These are phyloP conservation scores for Coemansia sp. DNA, from an alignment of 192 early-diverging fungal species.

Conservation along the genomic window DNA sequence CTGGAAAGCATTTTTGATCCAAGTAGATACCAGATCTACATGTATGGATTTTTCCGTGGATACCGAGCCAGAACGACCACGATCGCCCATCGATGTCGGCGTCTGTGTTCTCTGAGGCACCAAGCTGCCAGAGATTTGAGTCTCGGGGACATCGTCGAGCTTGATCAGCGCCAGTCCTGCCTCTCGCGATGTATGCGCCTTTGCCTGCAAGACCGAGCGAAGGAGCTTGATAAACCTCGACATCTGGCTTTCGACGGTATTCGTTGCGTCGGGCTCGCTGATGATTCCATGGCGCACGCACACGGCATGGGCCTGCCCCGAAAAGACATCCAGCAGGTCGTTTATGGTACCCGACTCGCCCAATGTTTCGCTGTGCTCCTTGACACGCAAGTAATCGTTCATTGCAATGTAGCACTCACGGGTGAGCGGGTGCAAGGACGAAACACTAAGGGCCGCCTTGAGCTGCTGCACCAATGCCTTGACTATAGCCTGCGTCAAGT, in stretches of 20 bases:
- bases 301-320: slow-evolving; percentile 19
- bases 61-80: slow-evolving; percentile 8
- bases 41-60: neutral
- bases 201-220: slow-evolving; percentile 39
- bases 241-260: slow-evolving; percentile 48
- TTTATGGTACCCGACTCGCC: slow-evolving; percentile 40
- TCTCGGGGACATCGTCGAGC: slow-evolving; percentile 42
- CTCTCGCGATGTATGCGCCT: slow-evolving; percentile 51
- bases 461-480: slow-evolving; percentile 48
- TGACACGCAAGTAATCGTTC: slow-evolving; percentile 30
- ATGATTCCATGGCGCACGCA: slow-evolving; percentile 35
- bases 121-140: slow-evolving; percentile 8
- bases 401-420: slow-evolving; percentile 39
- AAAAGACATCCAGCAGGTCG: slow-evolving; percentile 39
- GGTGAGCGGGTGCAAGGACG: slow-evolving; percentile 50
- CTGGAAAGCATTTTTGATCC: slow-evolving; percentile 38
- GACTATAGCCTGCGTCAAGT: slow-evolving; percentile 31
- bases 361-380: slow-evolving; percentile 24
- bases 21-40: slow-evolving; percentile 13
- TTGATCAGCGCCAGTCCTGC: slow-evolving; percentile 49
- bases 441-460: slow-evolving; percentile 25
- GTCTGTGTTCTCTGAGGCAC: slow-evolving; percentile 16
- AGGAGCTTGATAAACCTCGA: slow-evolving; percentile 46
- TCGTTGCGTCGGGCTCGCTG: slow-evolving; percentile 23
- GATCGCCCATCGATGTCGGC: slow-evolving; percentile 5